Base-by-base conservation (phyloP, 257 asterid species). In the Fraxinus pennsylvanica region DNA sequence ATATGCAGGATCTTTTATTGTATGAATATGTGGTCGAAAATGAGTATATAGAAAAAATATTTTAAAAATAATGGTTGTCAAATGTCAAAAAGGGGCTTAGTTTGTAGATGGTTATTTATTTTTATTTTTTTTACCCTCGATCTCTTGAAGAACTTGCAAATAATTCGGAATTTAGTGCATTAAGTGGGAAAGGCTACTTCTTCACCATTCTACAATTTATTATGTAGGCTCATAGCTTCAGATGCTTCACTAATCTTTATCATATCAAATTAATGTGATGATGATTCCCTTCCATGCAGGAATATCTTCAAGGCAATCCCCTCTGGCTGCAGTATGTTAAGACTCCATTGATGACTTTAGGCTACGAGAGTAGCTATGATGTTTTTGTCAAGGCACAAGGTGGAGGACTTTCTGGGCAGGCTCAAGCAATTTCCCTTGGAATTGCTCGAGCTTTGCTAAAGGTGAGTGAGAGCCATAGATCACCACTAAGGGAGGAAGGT, bases 261-360 rank as follows among this genome's bases (percentile, higher is more conserved):
- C 75, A 0, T 33, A 13, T 77, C 21, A 13, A 36, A 29, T 54
- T 19, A 36, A 61, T 61, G 67, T 19, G 50, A 6, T 68, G 43
- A 71, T 68, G 36, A 77, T 75, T 43, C 21, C 1, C 35, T 22
- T 63, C 19, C 15, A 4, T 82, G 82, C 84, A 96, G 99, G 99
- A 96, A 59, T 96, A 96, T 85, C 97, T 96, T 81, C 99, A 93
- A 86, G 98, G 97, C 39, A 96, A 96, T 52, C 99, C 99, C 41
- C 75, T 93, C 52, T 96, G 98, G 98, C 90, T 96, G 81, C 95
- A 92, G 88, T 96, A 96, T 72, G 94, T 93, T 6, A 96, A 86
- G 88, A 91, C 97, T 57, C 99, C 99, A 0, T 78, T 93, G 35
- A 76, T 89, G 36, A 87, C 92, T 43, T 82, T 96, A 76, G 99